A percentile compares a stretch with the other conserved stretches of the same genome.
Evolutionary conservation across 441 rosid species (phyloP).

Genomic region (Brassica hybrid): DNA sequence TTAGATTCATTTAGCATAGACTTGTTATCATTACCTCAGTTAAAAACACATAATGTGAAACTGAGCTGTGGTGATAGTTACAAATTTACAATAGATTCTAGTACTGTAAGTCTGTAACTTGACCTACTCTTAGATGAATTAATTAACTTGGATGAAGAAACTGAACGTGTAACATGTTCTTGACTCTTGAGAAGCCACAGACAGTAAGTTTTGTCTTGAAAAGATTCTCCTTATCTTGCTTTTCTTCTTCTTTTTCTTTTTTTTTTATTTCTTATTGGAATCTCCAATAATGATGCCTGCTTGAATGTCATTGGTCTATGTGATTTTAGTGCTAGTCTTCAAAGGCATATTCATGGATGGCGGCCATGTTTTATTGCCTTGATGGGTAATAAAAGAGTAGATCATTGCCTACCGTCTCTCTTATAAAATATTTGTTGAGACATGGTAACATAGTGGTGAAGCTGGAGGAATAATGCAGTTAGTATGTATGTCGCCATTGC

Average conservation of each 20-base stretch:
- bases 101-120: slow-evolving; percentile 9
- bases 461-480: background rate
- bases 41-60: background rate
- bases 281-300: too few species aligned
- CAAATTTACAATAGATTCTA: background rate
- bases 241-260: too few species aligned
- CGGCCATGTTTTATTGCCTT: too few species aligned
- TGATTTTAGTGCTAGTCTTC: too few species aligned
- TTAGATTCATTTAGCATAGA: background rate
- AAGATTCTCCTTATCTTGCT: background rate
- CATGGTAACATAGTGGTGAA: background rate
- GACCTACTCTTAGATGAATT: background rate
- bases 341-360: background rate
- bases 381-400: too few species aligned
- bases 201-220: background rate
- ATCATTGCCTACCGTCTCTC: too few species aligned
- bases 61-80: background rate
- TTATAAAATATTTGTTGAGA: too few species aligned
- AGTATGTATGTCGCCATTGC: background rate
- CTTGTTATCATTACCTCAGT: background rate
- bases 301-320: too few species aligned
- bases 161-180: background rate
- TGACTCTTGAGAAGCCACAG: background rate
- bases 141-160: background rate
- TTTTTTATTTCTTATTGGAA: too few species aligned